A percentile compares a stretch with the other conserved stretches of the same genome.
These are phyloP conservation scores for Penicillium sp. DNA, from an alignment of 2,329 filamentous ascomycete species.

Conservation along the genomic window DNA sequence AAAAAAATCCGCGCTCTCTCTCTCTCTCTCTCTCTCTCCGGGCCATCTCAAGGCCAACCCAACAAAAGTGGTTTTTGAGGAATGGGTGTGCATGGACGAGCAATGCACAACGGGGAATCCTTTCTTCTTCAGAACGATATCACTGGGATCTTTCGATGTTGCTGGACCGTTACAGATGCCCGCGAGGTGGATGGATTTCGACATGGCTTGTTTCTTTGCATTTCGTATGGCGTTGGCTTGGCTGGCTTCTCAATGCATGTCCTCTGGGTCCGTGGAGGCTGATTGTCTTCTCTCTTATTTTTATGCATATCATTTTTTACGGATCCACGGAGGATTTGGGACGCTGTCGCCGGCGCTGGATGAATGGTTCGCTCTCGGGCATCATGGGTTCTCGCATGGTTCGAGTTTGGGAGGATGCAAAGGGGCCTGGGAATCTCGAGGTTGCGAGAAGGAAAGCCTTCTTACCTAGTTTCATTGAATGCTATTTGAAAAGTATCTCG, in stretches of 20 bases:
- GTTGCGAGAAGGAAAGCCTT: slow-evolving; percentile 36
- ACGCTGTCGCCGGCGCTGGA: slow-evolving; percentile 38
- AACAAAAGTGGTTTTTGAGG: not conserved
- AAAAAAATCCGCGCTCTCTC: slow-evolving; percentile 23
- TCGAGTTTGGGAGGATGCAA: slow-evolving; percentile 18
- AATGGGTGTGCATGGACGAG: not conserved
- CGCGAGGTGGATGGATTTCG: slow-evolving; percentile 14
- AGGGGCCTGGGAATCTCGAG: slow-evolving; percentile 21
- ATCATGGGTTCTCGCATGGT: slow-evolving; percentile 25
- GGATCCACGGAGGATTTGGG: slow-evolving; percentile 39
- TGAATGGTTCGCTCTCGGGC: slow-evolving; percentile 30
- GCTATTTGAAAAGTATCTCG: slow-evolving; percentile 25
- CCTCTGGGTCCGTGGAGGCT: slow-evolving; percentile 40
- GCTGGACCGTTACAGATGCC: slow-evolving; percentile 1
- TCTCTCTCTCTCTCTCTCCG: slow-evolving; percentile 29
- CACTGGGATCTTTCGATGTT: not conserved
- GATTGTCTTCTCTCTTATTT: slow-evolving; percentile 32
- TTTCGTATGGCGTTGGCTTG: slow-evolving; percentile 48
- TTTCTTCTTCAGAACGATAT: not conserved
- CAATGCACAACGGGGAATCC: not conserved
- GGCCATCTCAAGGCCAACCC: slow-evolving; percentile 9
- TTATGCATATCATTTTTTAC: slow-evolving; percentile 30
- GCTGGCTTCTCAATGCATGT: slow-evolving; percentile 28
- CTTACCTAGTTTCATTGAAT: slow-evolving; percentile 26
- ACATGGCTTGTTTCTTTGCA: slow-evolving; percentile 39